These are phyloP conservation scores for Thalia dealbata DNA, from an alignment of 176 grass and related monocot species.

Conservation along the genomic window DNA sequence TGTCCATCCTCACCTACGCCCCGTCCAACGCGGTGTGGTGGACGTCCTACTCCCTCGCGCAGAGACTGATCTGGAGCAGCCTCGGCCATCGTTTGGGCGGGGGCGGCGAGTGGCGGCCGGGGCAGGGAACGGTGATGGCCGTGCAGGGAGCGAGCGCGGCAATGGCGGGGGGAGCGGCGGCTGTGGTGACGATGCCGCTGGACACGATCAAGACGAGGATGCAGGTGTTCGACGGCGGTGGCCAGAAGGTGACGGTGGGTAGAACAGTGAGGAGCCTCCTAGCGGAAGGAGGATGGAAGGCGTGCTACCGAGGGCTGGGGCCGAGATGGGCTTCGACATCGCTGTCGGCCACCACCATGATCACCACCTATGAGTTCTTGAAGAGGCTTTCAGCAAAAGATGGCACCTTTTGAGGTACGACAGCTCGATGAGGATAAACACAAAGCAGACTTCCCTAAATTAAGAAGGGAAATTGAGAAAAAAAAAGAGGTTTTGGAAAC, in stretches of 20 bases:
- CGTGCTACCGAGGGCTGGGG: constrained; percentile 17
- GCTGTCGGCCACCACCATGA: constrained; percentile 20
- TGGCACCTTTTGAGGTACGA: neutral
- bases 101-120: constrained; percentile 14
- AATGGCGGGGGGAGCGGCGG: constrained; percentile 48
- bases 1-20: constrained; percentile 88
- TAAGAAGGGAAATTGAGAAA: too few species aligned
- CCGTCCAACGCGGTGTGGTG: constrained; percentile 98
- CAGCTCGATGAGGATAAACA: too few species aligned
- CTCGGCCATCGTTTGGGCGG: constrained; percentile 24
- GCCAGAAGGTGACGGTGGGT: constrained; percentile 31
- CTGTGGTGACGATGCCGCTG: constrained; percentile 86
- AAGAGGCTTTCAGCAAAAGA: constrained; percentile 22
- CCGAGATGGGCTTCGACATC: constrained; percentile 18
- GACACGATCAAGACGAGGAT: constrained; percentile 96
- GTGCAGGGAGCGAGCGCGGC: constrained; percentile 87
- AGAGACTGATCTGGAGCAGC: constrained; percentile 51
- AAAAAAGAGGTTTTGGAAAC: neutral
- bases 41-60: constrained; percentile 68
- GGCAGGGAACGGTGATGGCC: constrained; percentile 37
- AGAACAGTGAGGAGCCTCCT: constrained; percentile 57
- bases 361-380: constrained; percentile 23
- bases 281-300: constrained; percentile 55
- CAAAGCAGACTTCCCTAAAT: neutral
- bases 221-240: constrained; percentile 65